phyloP scores from a whole-genome alignment of 805 yeast genomes.

The Yamadazyma sp. region DNA sequence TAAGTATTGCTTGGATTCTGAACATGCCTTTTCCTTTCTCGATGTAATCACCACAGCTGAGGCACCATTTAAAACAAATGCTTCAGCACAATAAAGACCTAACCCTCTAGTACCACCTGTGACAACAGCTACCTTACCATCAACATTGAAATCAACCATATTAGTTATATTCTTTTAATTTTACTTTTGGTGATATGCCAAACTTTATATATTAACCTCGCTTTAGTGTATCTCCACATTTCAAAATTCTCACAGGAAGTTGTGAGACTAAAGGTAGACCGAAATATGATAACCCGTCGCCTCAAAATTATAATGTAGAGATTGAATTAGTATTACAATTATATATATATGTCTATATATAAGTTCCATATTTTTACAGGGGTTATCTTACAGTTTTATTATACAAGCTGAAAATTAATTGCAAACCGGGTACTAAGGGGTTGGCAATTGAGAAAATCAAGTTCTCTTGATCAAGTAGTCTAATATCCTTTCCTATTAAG shows the following conservation, averaged over 20 bases:
- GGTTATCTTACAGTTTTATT: constrained; percentile 3
- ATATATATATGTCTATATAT: no score
- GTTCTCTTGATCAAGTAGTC: constrained; percentile 19
- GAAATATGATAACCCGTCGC: no score
- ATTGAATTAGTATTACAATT: no score
- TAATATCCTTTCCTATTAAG: constrained; percentile 66
- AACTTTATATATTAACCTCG: no score
- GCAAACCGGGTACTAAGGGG: constrained; percentile 61
- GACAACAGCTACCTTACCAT: constrained; percentile 62
- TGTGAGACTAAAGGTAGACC: no score
- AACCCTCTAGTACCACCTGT: constrained; percentile 79
- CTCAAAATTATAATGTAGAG: no score
- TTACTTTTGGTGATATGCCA: no score
- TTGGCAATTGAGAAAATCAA: constrained; percentile 52
- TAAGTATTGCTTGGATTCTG: constrained; percentile 47
- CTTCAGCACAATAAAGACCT: constrained; percentile 67
- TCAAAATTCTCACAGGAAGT: no score
- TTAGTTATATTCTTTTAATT: no score
- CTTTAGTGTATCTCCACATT: no score
- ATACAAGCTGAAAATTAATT: constrained; percentile 44
- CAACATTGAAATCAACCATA: constrained; percentile 47
- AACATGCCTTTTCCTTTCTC: constrained; percentile 59
- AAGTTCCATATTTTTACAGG: no score
- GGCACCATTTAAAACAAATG: constrained; percentile 60
- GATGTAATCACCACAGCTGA: constrained; percentile 60